Conservation (phyloP, 441 rosid species). For the Melastoma candidum region DNA sequence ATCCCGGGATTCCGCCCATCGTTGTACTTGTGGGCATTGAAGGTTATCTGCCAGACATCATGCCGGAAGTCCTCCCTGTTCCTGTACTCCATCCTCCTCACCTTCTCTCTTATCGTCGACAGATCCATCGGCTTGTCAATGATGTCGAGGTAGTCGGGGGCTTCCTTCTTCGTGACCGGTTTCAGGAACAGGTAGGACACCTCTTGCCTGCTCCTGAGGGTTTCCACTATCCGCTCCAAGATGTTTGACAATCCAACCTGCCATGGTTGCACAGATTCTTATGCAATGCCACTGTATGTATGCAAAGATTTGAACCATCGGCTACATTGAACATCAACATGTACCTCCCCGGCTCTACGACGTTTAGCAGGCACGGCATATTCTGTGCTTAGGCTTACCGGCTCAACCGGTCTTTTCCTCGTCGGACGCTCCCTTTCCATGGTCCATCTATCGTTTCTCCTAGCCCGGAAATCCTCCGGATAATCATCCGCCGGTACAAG, state of each 20-base stretch:
- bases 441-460: constrained; percentile 55
- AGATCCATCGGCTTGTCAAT: constrained; percentile 84
- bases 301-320: neutral
- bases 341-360: constrained; percentile 95
- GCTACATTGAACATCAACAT: too few relatives aligned
- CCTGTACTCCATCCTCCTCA: constrained; percentile 81
- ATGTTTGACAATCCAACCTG: constrained; percentile 91
- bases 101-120: constrained; percentile 63
- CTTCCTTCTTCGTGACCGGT: constrained; percentile 88
- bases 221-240: constrained; percentile 70
- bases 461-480: constrained; percentile 50
- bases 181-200: constrained; percentile 82
- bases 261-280: neutral
- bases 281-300: constrained; percentile 2
- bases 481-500: constrained; percentile 49
- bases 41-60: constrained; percentile 76
- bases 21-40: constrained; percentile 79
- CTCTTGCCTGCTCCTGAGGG: constrained; percentile 45
- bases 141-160: constrained; percentile 75
- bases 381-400: constrained; percentile 38
- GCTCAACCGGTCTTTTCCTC: constrained; percentile 53
- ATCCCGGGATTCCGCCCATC: constrained; percentile 80
- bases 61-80: constrained; percentile 64
- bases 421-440: constrained; percentile 59
- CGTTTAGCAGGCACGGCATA: constrained; percentile 67